A percentile compares a stretch with the other conserved stretches of the same genome.
These are phyloP conservation scores for Neonectria faginata DNA, from an alignment of 2,329 filamentous ascomycete species.

Conservation along the genomic window DNA sequence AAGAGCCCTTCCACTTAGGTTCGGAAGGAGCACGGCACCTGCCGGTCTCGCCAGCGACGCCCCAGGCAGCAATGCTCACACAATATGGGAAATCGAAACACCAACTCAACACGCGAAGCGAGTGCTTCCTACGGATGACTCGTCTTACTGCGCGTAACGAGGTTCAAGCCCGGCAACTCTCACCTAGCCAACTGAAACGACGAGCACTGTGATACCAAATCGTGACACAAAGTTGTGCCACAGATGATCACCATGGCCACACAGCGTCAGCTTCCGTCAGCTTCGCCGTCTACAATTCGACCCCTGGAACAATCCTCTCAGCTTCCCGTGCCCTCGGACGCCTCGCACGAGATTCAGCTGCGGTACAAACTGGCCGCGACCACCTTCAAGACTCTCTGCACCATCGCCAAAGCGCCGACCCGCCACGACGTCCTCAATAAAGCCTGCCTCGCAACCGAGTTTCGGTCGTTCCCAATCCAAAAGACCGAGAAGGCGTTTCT, in stretches of 20 bases:
- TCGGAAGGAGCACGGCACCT: constrained; percentile 4
- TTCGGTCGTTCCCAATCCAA: constrained; percentile 52
- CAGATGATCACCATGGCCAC: constrained; percentile 10
- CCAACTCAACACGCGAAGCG: constrained; percentile 2
- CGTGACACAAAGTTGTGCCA: background rate
- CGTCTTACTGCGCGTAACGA: background rate
- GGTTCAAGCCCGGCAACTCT: background rate
- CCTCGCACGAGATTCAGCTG: constrained; percentile 46
- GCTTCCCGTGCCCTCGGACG: constrained; percentile 1
- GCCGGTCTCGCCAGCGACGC: background rate
- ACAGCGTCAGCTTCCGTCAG: background rate
- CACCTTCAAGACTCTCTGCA: constrained; percentile 49
- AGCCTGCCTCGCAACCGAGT: constrained; percentile 54
- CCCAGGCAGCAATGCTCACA: constrained; percentile 18
- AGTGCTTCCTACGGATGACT: background rate
- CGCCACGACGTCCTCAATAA: constrained; percentile 52
- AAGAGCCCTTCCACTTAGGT: too few species aligned
- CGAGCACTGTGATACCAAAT: background rate
- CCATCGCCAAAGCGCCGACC: constrained; percentile 43
- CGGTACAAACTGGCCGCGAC: constrained; percentile 50
- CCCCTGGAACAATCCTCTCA: background rate
- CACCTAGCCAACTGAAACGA: too few species aligned
- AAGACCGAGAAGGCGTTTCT: constrained; percentile 53
- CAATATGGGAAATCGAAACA: background rate
- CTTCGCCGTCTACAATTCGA: constrained; percentile 2